phyloP scores from a whole-genome alignment of 768 basidiomycete species.

The Rhodocollybia butyracea region DNA sequence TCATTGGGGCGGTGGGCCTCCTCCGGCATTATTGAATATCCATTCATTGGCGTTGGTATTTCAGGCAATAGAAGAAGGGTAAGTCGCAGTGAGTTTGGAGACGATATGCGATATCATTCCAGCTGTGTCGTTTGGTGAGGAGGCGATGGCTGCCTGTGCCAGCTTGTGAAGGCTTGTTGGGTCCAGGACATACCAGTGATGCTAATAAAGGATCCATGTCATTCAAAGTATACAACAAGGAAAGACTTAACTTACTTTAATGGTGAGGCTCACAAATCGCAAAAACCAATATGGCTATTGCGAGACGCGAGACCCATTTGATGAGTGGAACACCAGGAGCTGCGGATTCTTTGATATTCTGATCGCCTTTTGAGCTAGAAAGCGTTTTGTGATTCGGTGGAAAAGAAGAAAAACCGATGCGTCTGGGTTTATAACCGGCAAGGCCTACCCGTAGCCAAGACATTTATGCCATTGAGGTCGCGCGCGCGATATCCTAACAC shows the following conservation, averaged over 20 bases:
- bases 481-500: no score
- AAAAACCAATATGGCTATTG: slow-evolving; percentile 29
- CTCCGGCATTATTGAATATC: slow-evolving; percentile 97
- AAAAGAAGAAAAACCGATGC: no score
- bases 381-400: no score
- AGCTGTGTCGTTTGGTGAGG: slow-evolving; percentile 55
- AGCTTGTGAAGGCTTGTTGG: slow-evolving; percentile 70
- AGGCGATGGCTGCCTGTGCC: slow-evolving; percentile 68
- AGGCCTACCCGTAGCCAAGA: no score
- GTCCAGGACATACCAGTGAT: slow-evolving; percentile 88
- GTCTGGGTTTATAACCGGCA: no score
- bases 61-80: slow-evolving; percentile 58
- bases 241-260: slow-evolving; percentile 46
- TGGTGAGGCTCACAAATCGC: slow-evolving; percentile 42
- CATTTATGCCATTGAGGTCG: no score
- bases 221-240: neutral
- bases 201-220: slow-evolving; percentile 34
- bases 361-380: no score
- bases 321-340: no score
- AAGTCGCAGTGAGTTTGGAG: slow-evolving; percentile 69
- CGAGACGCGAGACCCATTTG: slow-evolving; percentile 39
- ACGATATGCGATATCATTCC: slow-evolving; percentile 83
- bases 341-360: no score
- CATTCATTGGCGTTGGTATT: slow-evolving; percentile 71
- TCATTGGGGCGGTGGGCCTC: no score